A percentile compares a stretch with the other conserved stretches of the same genome.
These are phyloP conservation scores for Didymella segeticola DNA, from an alignment of 2,329 filamentous ascomycete species.

Conservation along the genomic window DNA sequence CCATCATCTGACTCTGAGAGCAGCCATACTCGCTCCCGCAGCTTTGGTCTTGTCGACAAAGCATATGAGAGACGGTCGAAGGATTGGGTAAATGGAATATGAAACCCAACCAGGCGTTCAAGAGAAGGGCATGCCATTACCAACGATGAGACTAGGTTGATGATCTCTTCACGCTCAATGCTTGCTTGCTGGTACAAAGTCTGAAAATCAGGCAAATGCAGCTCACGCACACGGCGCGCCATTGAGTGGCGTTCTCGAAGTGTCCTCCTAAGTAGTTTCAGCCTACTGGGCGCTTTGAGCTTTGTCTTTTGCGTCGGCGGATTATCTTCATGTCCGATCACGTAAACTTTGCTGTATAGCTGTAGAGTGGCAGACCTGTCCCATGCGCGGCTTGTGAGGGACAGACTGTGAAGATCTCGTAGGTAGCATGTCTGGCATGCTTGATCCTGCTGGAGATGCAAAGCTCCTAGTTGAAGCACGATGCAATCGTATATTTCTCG, in stretches of 20 bases:
- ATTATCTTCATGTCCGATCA: slow-evolving; percentile 54
- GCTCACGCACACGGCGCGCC: slow-evolving; percentile 60
- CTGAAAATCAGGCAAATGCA: slow-evolving; percentile 61
- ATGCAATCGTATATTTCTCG: slow-evolving; percentile 63
- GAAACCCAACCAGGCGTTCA: slow-evolving; percentile 61
- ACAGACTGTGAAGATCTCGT: slow-evolving; percentile 60
- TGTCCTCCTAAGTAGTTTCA: slow-evolving; percentile 62
- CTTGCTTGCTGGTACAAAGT: slow-evolving; percentile 43
- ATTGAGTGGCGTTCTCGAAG: slow-evolving; percentile 59
- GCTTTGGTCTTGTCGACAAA: slow-evolving; percentile 59
- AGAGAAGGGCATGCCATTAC: slow-evolving; percentile 66
- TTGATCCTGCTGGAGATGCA: slow-evolving; percentile 47
- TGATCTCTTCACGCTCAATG: slow-evolving; percentile 57
- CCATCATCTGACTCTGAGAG: slow-evolving; percentile 41
- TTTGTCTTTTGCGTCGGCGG: slow-evolving; percentile 47
- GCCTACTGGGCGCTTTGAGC: slow-evolving; percentile 56
- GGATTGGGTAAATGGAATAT: slow-evolving; percentile 59
- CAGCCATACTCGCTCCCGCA: slow-evolving; percentile 65
- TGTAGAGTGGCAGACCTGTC: slow-evolving; percentile 56
- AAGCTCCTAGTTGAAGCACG: slow-evolving; percentile 56
- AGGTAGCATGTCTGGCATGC: slow-evolving; percentile 63
- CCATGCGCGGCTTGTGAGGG: slow-evolving; percentile 64
- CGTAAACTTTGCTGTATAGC: slow-evolving; percentile 57
- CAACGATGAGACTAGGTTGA: slow-evolving; percentile 61
- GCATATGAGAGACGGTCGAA: slow-evolving; percentile 64